Evolutionary conservation across 495 filamentous ascomycete species (phyloP).

Genomic region (Neurospora sp.): DNA sequence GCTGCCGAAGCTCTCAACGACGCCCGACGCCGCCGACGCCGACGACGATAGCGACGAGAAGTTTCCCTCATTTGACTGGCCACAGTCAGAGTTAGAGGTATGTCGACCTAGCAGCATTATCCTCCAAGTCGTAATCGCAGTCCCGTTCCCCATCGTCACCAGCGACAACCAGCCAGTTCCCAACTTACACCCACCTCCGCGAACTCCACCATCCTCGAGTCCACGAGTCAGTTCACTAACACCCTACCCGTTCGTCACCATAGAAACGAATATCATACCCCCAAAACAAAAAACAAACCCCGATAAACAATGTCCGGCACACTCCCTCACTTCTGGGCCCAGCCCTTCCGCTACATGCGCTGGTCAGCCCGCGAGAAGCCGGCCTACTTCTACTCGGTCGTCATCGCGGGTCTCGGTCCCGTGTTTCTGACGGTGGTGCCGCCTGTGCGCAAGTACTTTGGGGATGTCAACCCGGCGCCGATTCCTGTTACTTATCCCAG

Average conservation of each 20-base stretch:
- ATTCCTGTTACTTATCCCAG: constrained; percentile 88
- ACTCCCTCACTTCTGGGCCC: constrained; percentile 68
- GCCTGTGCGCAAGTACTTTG: constrained; percentile 55
- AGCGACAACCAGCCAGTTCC: neutral
- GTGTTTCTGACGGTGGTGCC: constrained; percentile 55
- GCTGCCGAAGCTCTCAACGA: constrained; percentile 1
- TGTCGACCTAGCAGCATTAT: neutral
- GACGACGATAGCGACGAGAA: neutral
- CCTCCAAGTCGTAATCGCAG: neutral
- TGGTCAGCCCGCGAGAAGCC: constrained; percentile 83
- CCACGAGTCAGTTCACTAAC: neutral
- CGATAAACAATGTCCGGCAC: constrained; percentile 43
- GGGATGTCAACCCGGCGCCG: constrained; percentile 56
- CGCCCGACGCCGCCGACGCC: neutral
- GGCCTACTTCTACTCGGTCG: constrained; percentile 73
- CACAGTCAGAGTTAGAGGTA: neutral
- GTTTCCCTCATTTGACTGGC: neutral
- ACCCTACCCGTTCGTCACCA: neutral
- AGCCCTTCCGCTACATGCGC: constrained; percentile 71
- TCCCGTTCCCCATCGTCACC: neutral
- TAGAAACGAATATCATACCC: neutral
- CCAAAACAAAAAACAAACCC: neutral
- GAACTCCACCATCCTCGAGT: neutral
- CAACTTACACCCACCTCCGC: neutral
- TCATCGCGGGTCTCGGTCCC: constrained; percentile 65